Percentiles rank a stretch among this genome's conserved stretches.
phyloP scores from a whole-genome alignment of 2,329 filamentous ascomycete species.

The Fusarium nurragi region DNA sequence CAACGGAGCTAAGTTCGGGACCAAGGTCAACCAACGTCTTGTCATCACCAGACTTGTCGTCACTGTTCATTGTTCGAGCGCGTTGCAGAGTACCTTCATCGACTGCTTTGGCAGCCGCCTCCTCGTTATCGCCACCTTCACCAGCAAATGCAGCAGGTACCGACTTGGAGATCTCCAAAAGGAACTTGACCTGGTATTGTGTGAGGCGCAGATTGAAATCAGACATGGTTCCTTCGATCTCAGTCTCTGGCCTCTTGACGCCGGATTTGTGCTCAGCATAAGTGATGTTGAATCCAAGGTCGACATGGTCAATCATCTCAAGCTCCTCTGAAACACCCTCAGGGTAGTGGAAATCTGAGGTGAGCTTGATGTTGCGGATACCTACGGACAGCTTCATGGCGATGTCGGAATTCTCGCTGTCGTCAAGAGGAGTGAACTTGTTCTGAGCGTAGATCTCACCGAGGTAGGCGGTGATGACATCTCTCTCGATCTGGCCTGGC shows the following conservation, averaged over 20 bases:
- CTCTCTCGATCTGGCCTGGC: slow-evolving; percentile 74
- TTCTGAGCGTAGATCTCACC: slow-evolving; percentile 98
- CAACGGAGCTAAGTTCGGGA: slow-evolving; percentile 75
- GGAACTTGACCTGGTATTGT: slow-evolving; percentile 88
- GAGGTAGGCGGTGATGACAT: slow-evolving; percentile 89
- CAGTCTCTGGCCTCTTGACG: slow-evolving; percentile 84
- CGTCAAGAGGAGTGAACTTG: slow-evolving; percentile 85
- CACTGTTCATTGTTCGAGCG: slow-evolving; percentile 54
- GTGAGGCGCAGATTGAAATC: slow-evolving; percentile 91
- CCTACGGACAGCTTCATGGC: slow-evolving; percentile 92
- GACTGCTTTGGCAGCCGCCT: slow-evolving; percentile 79
- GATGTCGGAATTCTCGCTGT: slow-evolving; percentile 74
- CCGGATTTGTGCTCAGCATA: slow-evolving; percentile 87
- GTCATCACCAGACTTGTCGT: slow-evolving; percentile 49
- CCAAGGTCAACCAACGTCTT: slow-evolving; percentile 63
- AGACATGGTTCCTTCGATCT: slow-evolving; percentile 91
- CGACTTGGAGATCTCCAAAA: slow-evolving; percentile 86
- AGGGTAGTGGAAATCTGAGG: slow-evolving; percentile 86
- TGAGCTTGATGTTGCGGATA: slow-evolving; percentile 90
- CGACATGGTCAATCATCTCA: slow-evolving; percentile 96
- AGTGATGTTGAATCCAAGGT: slow-evolving; percentile 90
- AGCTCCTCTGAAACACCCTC: slow-evolving; percentile 80
- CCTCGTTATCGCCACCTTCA: slow-evolving; percentile 73
- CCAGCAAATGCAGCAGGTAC: slow-evolving; percentile 85
- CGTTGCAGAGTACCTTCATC: slow-evolving; percentile 64